Percentiles rank a stretch among this genome's conserved stretches.
Evolutionary conservation across 2,329 filamentous ascomycete species (phyloP).

Genomic region (Chaetomiaceae sp.): DNA sequence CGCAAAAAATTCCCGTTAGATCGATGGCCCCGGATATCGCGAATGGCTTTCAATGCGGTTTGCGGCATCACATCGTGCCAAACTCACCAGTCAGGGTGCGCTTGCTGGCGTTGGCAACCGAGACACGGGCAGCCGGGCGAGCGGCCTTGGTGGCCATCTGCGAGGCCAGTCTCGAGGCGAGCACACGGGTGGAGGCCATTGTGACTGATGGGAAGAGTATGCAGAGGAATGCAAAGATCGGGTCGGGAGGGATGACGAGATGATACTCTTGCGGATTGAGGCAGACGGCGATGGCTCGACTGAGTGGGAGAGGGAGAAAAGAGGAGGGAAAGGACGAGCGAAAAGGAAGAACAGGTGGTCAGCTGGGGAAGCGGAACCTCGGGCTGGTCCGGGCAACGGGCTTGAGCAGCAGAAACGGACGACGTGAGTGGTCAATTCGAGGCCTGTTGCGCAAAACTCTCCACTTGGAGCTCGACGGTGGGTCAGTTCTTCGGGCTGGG

Average conservation of each 20-base stretch:
- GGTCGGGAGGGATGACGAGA: constrained; percentile 36
- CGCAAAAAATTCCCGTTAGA: constrained; percentile 18
- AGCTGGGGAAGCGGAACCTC: constrained; percentile 27
- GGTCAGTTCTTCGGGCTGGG: constrained; percentile 24
- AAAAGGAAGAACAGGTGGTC: constrained; percentile 28
- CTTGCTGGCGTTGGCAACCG: constrained; percentile 62
- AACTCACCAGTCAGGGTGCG: constrained; percentile 70
- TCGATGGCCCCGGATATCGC: constrained; percentile 8
- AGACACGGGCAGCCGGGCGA: constrained; percentile 66
- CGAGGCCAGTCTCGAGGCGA: constrained; percentile 72
- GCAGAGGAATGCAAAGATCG: constrained; percentile 27
- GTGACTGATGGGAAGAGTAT: constrained; percentile 52
- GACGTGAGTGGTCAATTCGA: constrained; percentile 30
- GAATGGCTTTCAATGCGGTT: constrained; percentile 3
- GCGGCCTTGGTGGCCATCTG: constrained; percentile 74
- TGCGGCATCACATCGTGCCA: too few species aligned
- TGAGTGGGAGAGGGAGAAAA: constrained; percentile 28
- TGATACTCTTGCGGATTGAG: constrained; percentile 26
- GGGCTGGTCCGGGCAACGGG: constrained; percentile 30
- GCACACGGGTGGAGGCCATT: constrained; percentile 76
- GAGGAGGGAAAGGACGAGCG: constrained; percentile 27
- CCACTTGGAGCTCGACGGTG: constrained; percentile 27
- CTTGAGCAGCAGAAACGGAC: constrained; percentile 23
- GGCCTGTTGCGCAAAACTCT: constrained; percentile 22
- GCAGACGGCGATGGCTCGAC: constrained; percentile 21